Base-by-base conservation (phyloP, 164 flowering plant species). In the Stephania yunnanensis region DNA sequence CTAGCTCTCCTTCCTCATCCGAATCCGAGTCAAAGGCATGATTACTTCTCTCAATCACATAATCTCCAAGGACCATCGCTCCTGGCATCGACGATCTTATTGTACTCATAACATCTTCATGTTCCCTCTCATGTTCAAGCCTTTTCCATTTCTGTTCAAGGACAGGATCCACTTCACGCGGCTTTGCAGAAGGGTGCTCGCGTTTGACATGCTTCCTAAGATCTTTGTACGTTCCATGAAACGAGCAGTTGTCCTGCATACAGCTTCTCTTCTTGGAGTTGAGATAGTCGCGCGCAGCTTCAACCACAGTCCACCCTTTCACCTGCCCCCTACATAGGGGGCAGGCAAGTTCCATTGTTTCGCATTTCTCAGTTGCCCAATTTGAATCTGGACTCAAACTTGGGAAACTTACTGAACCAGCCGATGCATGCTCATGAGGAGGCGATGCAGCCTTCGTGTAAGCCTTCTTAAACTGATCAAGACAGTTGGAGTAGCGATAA, bases 401-500 rank as follows among this genome's bases (percentile, higher is more conserved):
- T 7, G 64, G 22, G 61, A 61, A 65, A 20, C 79, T 76, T 13
- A 55, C 61, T 7, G 74, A 71, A 3, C 53, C 78, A 31, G 73
- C 45, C 71, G 52, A 68, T 20, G 70, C 74, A 31, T 70, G 72
- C 11, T 19, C 78, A 71, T 48, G 69, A 25, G 69, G 75, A 20
- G 79, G 74, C 11, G 84, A 61, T 66, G 68, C 66, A 30, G 53
- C 78, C 76, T 84, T 84, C 6, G 82, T 70, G 72, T 85, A 85
- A 11, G 89, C 89, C 71, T 87, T 85, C 79, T 87, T 84, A 79
- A 86, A 90, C 81, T 88, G 90, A 78, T 88, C 86, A 46, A 89
- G 90, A 78, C 92, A 89, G 71, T 89, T 89, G 74, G 92, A 87
- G 70, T 83, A 86, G 50, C 90, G 89, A 69, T 75, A 84, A 78